Evolutionary conservation across 768 basidiomycete genomes (phyloP).

Genomic region (Suillus variegatus): DNA sequence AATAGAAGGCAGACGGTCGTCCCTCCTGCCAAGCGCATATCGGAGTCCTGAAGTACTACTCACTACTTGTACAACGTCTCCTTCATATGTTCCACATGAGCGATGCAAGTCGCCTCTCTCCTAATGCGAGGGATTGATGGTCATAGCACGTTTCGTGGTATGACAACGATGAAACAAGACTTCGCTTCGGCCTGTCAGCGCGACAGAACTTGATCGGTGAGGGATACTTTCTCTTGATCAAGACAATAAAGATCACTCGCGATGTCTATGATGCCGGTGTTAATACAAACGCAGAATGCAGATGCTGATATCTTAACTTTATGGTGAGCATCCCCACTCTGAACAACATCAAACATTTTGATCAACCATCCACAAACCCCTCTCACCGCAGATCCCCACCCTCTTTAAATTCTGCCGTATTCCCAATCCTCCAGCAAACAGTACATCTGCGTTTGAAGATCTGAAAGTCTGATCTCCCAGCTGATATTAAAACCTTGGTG

Average conservation of each 20-base stretch:
- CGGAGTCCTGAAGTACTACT: neutral
- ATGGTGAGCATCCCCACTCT: neutral
- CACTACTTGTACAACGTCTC: neutral
- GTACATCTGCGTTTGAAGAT: constrained; percentile 26
- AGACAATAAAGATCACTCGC: neutral
- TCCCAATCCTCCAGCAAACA: constrained; percentile 32
- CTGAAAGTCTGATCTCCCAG: constrained; percentile 15
- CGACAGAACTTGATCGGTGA: neutral
- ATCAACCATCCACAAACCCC: neutral
- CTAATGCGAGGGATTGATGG: neutral
- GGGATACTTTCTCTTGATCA: neutral
- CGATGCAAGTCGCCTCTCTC: neutral
- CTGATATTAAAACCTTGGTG: constrained; percentile 18
- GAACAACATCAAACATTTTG: neutral
- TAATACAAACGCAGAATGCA: neutral
- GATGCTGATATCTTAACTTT: neutral
- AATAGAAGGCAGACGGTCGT: neutral
- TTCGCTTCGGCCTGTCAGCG: neutral
- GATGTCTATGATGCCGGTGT: neutral
- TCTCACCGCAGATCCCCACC: neutral
- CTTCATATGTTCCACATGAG: neutral
- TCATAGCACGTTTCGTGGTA: neutral
- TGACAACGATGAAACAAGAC: neutral
- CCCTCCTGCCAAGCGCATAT: neutral
- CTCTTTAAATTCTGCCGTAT: neutral